Evolutionary conservation across 2,329 filamentous ascomycete genomes (phyloP).

Genomic region (Pezizomycotina sp.): DNA sequence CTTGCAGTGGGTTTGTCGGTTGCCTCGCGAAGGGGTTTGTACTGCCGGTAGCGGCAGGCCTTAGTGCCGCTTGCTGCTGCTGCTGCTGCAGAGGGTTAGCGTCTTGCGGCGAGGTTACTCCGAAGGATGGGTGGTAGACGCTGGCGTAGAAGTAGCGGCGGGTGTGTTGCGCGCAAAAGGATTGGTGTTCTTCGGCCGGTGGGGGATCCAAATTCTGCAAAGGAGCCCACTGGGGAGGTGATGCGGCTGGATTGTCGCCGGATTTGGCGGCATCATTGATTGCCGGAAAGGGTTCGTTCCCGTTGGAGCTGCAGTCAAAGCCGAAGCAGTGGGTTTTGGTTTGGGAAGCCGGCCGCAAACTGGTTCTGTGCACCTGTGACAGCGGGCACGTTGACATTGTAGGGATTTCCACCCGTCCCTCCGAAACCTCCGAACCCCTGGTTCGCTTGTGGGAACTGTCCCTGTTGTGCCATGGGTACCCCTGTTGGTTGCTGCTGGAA

Average conservation of each 20-base stretch:
- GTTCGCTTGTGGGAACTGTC: slow-evolving; percentile 3
- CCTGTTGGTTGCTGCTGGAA: slow-evolving; percentile 11
- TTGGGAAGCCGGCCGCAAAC: slow-evolving; percentile 32
- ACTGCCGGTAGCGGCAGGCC: slow-evolving; percentile 15
- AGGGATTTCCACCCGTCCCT: too few species aligned
- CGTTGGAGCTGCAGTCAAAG: slow-evolving; percentile 38
- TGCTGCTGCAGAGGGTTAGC: slow-evolving; percentile 2
- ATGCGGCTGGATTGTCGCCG: slow-evolving; percentile 28
- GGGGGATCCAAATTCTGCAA: slow-evolving; percentile 22
- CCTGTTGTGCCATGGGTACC: slow-evolving; percentile 14
- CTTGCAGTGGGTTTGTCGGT: slow-evolving; percentile 24
- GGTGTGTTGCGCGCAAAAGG: slow-evolving; percentile 46
- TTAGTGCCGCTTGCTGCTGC: slow-evolving; percentile 4
- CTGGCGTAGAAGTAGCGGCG: slow-evolving; percentile 29
- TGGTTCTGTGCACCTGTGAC: too few species aligned
- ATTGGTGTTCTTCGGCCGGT: slow-evolving; percentile 48
- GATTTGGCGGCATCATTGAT: slow-evolving; percentile 48
- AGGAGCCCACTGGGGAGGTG: slow-evolving; percentile 27
- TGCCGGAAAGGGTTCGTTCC: slow-evolving; percentile 84
- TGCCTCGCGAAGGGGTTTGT: slow-evolving; percentile 23
- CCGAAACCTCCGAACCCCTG: too few species aligned
- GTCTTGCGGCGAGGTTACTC: slow-evolving; percentile 12
- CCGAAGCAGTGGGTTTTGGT: slow-evolving; percentile 27
- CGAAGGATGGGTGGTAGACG: slow-evolving; percentile 17
- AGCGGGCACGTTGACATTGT: too few species aligned